phyloP scores from a whole-genome alignment of 768 basidiomycete species.

The Leccinum truebloodii region DNA sequence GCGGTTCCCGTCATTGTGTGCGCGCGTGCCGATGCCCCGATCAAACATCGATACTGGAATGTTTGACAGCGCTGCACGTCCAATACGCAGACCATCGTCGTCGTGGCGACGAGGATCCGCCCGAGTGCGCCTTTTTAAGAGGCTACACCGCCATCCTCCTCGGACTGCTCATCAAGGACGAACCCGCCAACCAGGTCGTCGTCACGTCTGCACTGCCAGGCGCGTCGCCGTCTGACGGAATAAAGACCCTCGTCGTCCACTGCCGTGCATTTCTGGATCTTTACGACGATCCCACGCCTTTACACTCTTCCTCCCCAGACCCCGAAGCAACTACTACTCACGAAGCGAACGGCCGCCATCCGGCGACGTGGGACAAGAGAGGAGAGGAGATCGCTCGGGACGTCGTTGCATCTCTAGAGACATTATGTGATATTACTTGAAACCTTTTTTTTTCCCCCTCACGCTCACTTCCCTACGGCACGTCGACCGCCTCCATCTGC shows the following conservation, averaged over 20 bases:
- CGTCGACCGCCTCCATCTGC: conserved; percentile 15
- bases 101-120: conserved; percentile 10
- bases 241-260: conserved; percentile 36
- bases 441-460: background rate
- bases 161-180: conserved; percentile 46
- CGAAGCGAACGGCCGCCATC: conserved; percentile 8
- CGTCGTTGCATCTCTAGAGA: conserved; percentile 57
- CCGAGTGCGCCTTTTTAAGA: conserved; percentile 56
- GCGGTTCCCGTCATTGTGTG: conserved; percentile 49
- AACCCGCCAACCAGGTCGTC: conserved; percentile 32
- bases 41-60: conserved; percentile 47
- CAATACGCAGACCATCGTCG: conserved; percentile 31
- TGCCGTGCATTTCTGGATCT: conserved; percentile 44
- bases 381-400: conserved; percentile 46
- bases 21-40: conserved; percentile 53
- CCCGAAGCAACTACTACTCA: conserved; percentile 5
- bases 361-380: conserved; percentile 27
- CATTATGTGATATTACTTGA: conserved; percentile 9
- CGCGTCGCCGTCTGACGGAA: conserved; percentile 26
- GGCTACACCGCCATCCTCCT: conserved; percentile 79
- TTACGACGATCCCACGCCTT: conserved; percentile 38
- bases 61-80: conserved; percentile 51
- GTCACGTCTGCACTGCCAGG: conserved; percentile 40
- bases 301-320: conserved; percentile 25
- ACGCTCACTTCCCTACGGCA: conserved; percentile 16